Evolutionary conservation across 495 filamentous ascomycete species (phyloP).

Genomic region (Penicillium verhagenii): DNA sequence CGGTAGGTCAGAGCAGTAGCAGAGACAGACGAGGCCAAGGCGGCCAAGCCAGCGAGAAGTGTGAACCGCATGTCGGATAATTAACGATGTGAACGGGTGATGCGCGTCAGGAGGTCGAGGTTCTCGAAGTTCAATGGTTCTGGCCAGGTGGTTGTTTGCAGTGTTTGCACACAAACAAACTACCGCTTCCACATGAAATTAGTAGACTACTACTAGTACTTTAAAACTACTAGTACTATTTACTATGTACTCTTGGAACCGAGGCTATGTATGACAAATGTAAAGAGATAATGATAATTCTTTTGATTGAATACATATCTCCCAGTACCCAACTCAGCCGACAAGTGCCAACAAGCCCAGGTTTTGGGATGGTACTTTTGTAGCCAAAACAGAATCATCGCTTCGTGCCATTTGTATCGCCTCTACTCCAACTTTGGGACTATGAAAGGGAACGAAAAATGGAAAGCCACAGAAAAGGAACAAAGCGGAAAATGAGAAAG

Average conservation of each 20-base stretch:
- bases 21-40: conserved; percentile 55
- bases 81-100: conserved; percentile 9
- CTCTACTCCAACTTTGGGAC: conserved; percentile 21
- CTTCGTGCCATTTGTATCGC: conserved; percentile 16
- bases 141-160: conserved; percentile 39
- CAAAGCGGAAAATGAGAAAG: conserved; percentile 5
- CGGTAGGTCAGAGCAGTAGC: conserved; percentile 96
- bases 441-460: background rate
- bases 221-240: too few species aligned
- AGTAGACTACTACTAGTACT: too few species aligned
- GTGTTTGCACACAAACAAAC: conserved; percentile 38
- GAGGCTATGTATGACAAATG: too few species aligned
- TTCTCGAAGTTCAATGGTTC: conserved; percentile 12
- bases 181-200: background rate
- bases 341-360: background rate
- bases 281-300: background rate
- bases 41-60: conserved; percentile 59
- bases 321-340: background rate
- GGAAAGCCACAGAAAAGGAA: conserved; percentile 4
- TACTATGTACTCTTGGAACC: too few species aligned
- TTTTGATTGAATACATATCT: background rate
- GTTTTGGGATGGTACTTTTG: background rate
- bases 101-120: conserved; percentile 24
- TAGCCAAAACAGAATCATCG: conserved; percentile 5
- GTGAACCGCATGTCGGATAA: conserved; percentile 35